phyloP scores from a whole-genome alignment of 148 eudicot genomes.

The Fallopia convolvulus region DNA sequence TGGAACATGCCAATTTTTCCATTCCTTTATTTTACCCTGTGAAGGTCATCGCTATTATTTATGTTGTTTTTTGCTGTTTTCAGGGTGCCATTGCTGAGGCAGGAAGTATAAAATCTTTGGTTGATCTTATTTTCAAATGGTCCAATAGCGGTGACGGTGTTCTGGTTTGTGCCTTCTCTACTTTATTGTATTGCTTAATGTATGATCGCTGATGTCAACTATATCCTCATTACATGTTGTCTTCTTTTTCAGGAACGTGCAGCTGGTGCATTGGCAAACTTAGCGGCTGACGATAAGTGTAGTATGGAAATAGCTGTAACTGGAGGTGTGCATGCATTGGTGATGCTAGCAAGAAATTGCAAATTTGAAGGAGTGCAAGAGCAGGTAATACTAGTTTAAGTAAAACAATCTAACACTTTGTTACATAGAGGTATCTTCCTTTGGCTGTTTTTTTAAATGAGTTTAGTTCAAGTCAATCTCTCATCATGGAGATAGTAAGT shows the following conservation, averaged over 20 bases:
- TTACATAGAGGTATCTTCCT: background rate
- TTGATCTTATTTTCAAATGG: constrained; percentile 94
- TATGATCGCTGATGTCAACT: background rate
- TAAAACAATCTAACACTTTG: background rate
- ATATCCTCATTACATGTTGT: constrained; percentile 6
- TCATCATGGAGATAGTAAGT: background rate
- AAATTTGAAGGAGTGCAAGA: constrained; percentile 95
- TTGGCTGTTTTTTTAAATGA: background rate
- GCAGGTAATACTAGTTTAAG: constrained; percentile 46
- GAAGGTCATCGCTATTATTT: background rate
- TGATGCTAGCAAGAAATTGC: constrained; percentile 78
- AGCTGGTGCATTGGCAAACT: constrained; percentile 96
- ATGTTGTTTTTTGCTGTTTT: constrained; percentile 12
- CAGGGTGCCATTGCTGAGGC: constrained; percentile 95
- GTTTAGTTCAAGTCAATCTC: background rate
- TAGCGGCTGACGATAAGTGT: constrained; percentile 97
- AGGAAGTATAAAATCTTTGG: constrained; percentile 85
- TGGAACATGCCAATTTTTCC: background rate
- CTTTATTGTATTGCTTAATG: background rate
- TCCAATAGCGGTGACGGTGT: constrained; percentile 85
- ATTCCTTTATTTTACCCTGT: background rate
- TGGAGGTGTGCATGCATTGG: constrained; percentile 92
- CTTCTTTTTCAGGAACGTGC: constrained; percentile 81
- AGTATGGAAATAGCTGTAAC: constrained; percentile 89
- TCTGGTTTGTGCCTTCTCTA: constrained; percentile 50